Conservation (phyloP, 2,329 filamentous ascomycete genomes). For the Plenodomus biglobosus region DNA sequence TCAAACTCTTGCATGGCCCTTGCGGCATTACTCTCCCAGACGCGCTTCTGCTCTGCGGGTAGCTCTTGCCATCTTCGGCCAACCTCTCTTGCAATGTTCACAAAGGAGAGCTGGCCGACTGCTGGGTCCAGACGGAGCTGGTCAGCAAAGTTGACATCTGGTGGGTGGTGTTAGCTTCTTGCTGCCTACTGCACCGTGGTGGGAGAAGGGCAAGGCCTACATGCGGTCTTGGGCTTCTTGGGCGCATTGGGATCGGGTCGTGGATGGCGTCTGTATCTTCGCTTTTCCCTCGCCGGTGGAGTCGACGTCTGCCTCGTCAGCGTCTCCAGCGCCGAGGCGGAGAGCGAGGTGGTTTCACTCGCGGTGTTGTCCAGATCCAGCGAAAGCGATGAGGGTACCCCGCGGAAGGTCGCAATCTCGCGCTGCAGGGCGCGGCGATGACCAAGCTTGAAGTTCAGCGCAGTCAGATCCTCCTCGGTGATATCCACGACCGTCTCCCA, state of each 20-base stretch:
- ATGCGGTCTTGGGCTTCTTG: slow-evolving; percentile 47
- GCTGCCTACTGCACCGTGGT: neutral
- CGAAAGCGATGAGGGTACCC: slow-evolving; percentile 30
- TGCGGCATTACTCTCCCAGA: slow-evolving; percentile 44
- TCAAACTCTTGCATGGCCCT: slow-evolving; percentile 44
- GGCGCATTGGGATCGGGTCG: slow-evolving; percentile 42
- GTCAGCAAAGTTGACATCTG: slow-evolving; percentile 48
- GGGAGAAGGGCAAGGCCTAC: slow-evolving; percentile 20
- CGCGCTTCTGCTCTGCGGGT: slow-evolving; percentile 38
- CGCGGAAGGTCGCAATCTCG: slow-evolving; percentile 44
- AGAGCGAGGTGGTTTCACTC: slow-evolving; percentile 27
- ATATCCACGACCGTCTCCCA: slow-evolving; percentile 47
- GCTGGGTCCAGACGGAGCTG: slow-evolving; percentile 41
- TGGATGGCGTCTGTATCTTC: slow-evolving; percentile 44
- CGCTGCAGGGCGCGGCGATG: slow-evolving; percentile 45
- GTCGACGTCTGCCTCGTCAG: slow-evolving; percentile 26
- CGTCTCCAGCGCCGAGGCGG: slow-evolving; percentile 33
- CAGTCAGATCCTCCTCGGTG: slow-evolving; percentile 43
- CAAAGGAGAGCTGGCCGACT: slow-evolving; percentile 42
- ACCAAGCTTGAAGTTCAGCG: slow-evolving; percentile 45
- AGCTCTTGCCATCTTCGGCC: slow-evolving; percentile 44
- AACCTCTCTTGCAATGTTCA: slow-evolving; percentile 44
- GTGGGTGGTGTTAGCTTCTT: slow-evolving; percentile 13
- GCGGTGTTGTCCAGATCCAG: slow-evolving; percentile 26
- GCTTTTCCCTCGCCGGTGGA: slow-evolving; percentile 35